Percentiles rank a stretch among this genome's conserved stretches.
phyloP scores from a whole-genome alignment of 257 asterid species.

The Craterostigma plantagineum region DNA sequence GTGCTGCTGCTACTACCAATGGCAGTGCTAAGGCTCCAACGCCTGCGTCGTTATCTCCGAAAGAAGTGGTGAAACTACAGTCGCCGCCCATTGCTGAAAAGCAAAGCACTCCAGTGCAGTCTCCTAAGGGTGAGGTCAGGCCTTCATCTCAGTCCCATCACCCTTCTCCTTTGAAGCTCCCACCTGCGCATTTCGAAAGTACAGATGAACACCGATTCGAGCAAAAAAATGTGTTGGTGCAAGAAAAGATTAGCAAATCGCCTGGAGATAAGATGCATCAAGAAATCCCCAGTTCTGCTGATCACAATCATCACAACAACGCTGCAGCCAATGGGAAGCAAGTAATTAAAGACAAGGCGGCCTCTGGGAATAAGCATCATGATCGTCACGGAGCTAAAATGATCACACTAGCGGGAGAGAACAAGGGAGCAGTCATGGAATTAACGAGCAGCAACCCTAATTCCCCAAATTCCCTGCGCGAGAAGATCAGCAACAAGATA shows the following conservation, averaged over 20 bases:
- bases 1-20: too few relatives aligned
- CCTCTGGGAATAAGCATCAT: slow-evolving; percentile 11
- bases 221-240: slow-evolving; percentile 20
- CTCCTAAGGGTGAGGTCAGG: slow-evolving; percentile 19
- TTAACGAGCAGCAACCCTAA: slow-evolving; percentile 10
- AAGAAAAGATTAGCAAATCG: slow-evolving; percentile 14
- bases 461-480: slow-evolving; percentile 5
- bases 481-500: slow-evolving; percentile 12
- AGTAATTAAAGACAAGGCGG: slow-evolving; percentile 11
- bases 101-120: slow-evolving; percentile 13
- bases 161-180: slow-evolving; percentile 33
- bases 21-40: too few relatives aligned
- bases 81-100: not conserved
- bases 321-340: slow-evolving; percentile 4
- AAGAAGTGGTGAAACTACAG: too few relatives aligned
- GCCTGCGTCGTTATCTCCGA: too few relatives aligned
- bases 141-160: slow-evolving; percentile 31
- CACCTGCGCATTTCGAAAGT: slow-evolving; percentile 17
- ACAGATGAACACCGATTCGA: slow-evolving; percentile 13
- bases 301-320: slow-evolving; percentile 11
- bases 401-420: slow-evolving; percentile 59
- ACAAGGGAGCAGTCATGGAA: slow-evolving; percentile 71
- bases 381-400: slow-evolving; percentile 26
- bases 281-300: not conserved
- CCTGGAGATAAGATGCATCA: not conserved